These are phyloP conservation scores for Cynanchum wilfordii DNA, from an alignment of 257 asterid genomes.

Conservation along the genomic window DNA sequence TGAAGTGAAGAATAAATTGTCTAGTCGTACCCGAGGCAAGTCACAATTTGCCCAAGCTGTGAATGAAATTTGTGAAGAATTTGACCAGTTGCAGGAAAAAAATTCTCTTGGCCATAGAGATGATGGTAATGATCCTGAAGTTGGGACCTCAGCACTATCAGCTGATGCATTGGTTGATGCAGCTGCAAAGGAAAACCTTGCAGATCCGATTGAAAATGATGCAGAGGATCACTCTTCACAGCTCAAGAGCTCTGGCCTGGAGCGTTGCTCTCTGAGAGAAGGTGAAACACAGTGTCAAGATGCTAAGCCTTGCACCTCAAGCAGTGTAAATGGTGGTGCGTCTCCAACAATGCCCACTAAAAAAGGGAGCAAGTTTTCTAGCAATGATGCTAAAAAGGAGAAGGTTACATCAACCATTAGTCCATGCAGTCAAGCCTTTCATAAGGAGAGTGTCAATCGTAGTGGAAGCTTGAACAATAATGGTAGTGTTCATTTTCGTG, in stretches of 20 bases:
- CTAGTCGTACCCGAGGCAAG: slow-evolving; percentile 65
- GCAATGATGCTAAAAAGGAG: slow-evolving; percentile 33
- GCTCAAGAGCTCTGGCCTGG: slow-evolving; percentile 37
- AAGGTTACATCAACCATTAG: slow-evolving; percentile 29
- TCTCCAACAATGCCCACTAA: slow-evolving; percentile 29
- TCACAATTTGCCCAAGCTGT: slow-evolving; percentile 74
- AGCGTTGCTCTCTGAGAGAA: slow-evolving; percentile 41
- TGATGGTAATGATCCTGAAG: slow-evolving; percentile 35
- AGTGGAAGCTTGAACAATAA: slow-evolving; percentile 12
- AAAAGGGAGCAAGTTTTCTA: slow-evolving; percentile 30
- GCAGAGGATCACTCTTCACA: slow-evolving; percentile 30
- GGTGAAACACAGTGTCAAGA: slow-evolving; percentile 32
- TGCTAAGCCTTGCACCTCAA: slow-evolving; percentile 24
- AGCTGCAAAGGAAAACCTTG: slow-evolving; percentile 30
- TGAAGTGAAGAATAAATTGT: slow-evolving; percentile 60
- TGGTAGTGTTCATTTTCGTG: not conserved
- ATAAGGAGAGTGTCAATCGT: slow-evolving; percentile 22
- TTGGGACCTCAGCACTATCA: slow-evolving; percentile 34
- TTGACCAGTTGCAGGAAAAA: slow-evolving; percentile 49
- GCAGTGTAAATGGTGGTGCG: slow-evolving; percentile 25
- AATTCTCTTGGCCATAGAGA: slow-evolving; percentile 38
- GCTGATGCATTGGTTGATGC: slow-evolving; percentile 38
- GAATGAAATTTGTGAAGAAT: slow-evolving; percentile 69
- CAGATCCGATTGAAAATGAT: slow-evolving; percentile 25
- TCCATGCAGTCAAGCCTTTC: slow-evolving; percentile 22